Conservation (phyloP, 2,329 filamentous ascomycete genomes). For the Tolypocladium inflatum region DNA sequence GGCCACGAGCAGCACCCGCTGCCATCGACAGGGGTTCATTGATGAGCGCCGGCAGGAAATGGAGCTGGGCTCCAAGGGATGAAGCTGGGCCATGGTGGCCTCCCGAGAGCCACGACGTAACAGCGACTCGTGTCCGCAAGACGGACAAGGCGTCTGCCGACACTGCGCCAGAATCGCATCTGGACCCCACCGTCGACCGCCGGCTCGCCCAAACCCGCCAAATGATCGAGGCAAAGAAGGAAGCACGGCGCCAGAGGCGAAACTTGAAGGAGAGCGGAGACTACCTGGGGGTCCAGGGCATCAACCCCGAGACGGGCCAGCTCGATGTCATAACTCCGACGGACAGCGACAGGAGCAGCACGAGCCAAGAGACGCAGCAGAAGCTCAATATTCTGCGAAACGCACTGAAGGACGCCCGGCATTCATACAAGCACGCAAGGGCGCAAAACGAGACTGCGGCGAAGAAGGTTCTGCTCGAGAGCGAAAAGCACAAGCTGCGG, state of each 20-base stretch:
- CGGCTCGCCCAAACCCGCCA: neutral
- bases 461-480: slow-evolving; percentile 14
- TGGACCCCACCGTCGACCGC: neutral
- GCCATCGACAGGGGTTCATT: neutral
- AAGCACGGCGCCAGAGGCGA: slow-evolving; percentile 26
- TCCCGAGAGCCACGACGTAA: neutral
- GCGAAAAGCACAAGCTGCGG: slow-evolving; percentile 29
- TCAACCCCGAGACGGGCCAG: slow-evolving; percentile 46
- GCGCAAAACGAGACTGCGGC: slow-evolving; percentile 36
- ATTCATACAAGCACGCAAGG: slow-evolving; percentile 28
- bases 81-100: neutral
- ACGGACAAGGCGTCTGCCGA: neutral
- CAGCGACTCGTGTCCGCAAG: no score
- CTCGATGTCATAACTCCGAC: slow-evolving; percentile 41
- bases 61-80: slow-evolving; percentile 10
- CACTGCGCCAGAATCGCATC: neutral
- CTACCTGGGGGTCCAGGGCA: slow-evolving; percentile 48
- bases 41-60: slow-evolving; percentile 3
- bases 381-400: slow-evolving; percentile 21
- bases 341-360: slow-evolving; percentile 31
- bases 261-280: slow-evolving; percentile 45
- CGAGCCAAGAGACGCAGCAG: slow-evolving; percentile 18
- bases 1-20: neutral
- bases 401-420: slow-evolving; percentile 22
- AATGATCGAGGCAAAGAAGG: slow-evolving; percentile 17